Evolutionary conservation across 768 basidiomycete species (phyloP).

Genomic region (Lyophyllum shimeji): DNA sequence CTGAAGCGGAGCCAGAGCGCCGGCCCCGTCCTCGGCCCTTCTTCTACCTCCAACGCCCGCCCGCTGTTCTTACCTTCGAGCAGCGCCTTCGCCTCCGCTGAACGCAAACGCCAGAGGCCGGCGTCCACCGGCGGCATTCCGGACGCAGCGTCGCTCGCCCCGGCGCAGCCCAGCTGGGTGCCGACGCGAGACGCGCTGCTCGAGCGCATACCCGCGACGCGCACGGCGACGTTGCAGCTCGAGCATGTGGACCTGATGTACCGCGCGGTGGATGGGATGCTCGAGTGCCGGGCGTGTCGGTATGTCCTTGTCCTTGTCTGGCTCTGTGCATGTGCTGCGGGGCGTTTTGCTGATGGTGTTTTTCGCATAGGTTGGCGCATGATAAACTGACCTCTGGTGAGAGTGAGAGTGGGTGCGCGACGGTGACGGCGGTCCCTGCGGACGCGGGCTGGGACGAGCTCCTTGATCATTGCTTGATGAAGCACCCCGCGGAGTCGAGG

Average conservation of each 20-base stretch:
- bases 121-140: not conserved
- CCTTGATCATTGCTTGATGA: constrained; percentile 29
- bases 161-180: not conserved
- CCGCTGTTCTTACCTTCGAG: not conserved
- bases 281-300: constrained; percentile 40
- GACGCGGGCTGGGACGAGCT: constrained; percentile 35
- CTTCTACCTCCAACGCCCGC: not conserved
- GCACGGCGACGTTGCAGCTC: constrained; percentile 19
- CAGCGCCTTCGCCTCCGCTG: not conserved
- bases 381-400: not conserved
- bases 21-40: not conserved
- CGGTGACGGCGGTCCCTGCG: constrained; percentile 20
- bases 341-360: not conserved
- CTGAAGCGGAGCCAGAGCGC: constrained; percentile 4
- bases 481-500: constrained; percentile 34
- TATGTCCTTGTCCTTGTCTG: constrained; percentile 22
- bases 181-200: not conserved
- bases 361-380: not conserved
- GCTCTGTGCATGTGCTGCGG: not conserved
- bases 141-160: no score
- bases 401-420: not conserved
- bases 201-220: not conserved
- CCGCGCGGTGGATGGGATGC: constrained; percentile 23
- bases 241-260: constrained; percentile 40
- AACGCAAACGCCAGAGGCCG: not conserved